These are phyloP conservation scores for Scheffersomyces lignosus DNA, from an alignment of 805 yeast species.

Conservation along the genomic window DNA sequence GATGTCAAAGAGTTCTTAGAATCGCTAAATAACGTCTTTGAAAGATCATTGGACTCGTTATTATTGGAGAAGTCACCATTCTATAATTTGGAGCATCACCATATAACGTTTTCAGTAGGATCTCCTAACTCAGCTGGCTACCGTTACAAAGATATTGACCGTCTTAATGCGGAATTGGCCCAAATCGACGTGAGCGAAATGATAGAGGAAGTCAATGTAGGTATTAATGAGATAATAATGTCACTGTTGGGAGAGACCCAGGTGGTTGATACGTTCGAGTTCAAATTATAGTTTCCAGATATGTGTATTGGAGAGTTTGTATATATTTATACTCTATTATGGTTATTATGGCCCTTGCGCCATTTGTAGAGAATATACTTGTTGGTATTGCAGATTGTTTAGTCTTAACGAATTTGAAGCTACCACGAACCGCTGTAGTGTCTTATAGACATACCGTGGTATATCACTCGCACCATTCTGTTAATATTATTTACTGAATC, in stretches of 20 bases:
- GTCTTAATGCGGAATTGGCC: background rate
- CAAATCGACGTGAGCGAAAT: constrained; percentile 3
- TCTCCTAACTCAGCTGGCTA: constrained; percentile 8
- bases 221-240: constrained; percentile 3
- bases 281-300: constrained; percentile 3
- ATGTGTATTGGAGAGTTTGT: background rate
- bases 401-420: too few species aligned
- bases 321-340: constrained; percentile 1
- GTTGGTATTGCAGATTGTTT: background rate
- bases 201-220: constrained; percentile 3
- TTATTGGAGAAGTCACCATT: background rate
- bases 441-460: too few species aligned
- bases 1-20: constrained; percentile 8
- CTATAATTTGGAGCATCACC: constrained; percentile 6
- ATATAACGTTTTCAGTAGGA: constrained; percentile 13
- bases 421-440: too few species aligned
- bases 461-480: too few species aligned
- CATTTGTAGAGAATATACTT: background rate
- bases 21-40: constrained; percentile 8
- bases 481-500: too few species aligned
- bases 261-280: background rate
- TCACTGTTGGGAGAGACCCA: background rate
- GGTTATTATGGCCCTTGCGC: background rate
- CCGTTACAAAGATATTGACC: background rate
- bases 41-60: constrained; percentile 9